These are phyloP conservation scores for Talaromyces piceae DNA, from an alignment of 2,329 filamentous ascomycete species.

Conservation along the genomic window DNA sequence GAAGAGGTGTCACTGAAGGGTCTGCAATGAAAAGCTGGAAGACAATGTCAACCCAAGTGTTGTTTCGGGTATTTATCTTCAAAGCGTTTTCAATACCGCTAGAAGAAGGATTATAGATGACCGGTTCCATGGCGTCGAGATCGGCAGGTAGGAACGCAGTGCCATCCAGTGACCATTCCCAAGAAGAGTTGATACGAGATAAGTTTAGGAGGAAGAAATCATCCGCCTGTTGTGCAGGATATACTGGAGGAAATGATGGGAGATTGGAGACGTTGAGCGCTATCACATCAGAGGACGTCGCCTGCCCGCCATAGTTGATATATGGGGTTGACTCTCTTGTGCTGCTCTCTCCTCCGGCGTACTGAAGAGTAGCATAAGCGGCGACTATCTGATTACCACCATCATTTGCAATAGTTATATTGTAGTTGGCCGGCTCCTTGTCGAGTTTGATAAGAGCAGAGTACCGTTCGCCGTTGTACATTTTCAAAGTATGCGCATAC, in stretches of 20 bases:
- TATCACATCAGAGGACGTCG: constrained; percentile 34
- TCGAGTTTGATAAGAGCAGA: constrained; percentile 39
- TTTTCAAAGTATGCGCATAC: constrained; percentile 24
- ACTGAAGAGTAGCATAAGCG: constrained; percentile 45
- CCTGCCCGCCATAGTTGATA: constrained; percentile 45
- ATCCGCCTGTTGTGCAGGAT: constrained; percentile 38
- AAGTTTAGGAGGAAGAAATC: constrained; percentile 37
- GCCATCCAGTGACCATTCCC: constrained; percentile 49
- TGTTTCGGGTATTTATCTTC: constrained; percentile 41
- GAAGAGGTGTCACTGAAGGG: constrained; percentile 30
- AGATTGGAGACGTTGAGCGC: constrained; percentile 40
- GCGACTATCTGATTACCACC: constrained; percentile 49
- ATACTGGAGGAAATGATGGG: constrained; percentile 42
- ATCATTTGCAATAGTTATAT: constrained; percentile 47
- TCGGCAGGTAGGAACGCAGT: constrained; percentile 34
- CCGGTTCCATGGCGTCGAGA: constrained; percentile 34
- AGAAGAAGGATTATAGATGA: constrained; percentile 41
- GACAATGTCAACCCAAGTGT: constrained; percentile 52
- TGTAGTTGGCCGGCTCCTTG: constrained; percentile 43
- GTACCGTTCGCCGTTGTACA: constrained; percentile 34
- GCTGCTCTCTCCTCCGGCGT: constrained; percentile 20
- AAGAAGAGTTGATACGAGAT: constrained; percentile 18
- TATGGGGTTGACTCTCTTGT: constrained; percentile 31
- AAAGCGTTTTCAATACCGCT: constrained; percentile 35
- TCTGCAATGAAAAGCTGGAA: constrained; percentile 25